These are phyloP conservation scores for Termitomyces sp. DNA, from an alignment of 768 basidiomycete species.

Conservation along the genomic window DNA sequence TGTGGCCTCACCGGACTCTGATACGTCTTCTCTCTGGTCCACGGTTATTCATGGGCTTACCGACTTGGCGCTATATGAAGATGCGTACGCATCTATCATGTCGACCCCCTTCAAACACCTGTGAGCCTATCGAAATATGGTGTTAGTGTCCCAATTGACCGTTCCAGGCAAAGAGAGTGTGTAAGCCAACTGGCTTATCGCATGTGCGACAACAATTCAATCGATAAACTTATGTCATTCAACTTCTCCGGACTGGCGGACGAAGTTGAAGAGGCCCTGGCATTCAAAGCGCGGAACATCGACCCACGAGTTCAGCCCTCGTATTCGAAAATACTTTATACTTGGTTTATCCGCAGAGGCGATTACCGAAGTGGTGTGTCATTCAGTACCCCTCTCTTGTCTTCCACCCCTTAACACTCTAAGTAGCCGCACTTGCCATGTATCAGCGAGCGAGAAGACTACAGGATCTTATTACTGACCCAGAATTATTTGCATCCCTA, in stretches of 20 bases:
- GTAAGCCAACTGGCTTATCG: constrained; percentile 78
- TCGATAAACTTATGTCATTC: constrained; percentile 72
- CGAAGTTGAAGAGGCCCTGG: constrained; percentile 83
- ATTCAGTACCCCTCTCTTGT: constrained; percentile 4
- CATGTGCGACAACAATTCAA: constrained; percentile 89
- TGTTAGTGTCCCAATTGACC: neutral
- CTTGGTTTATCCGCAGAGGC: constrained; percentile 83
- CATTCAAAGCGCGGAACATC: constrained; percentile 91
- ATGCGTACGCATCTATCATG: constrained; percentile 80
- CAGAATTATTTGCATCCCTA: constrained; percentile 33
- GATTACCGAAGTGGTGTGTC: constrained; percentile 88
- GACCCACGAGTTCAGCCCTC: constrained; percentile 82
- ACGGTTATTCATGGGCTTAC: constrained; percentile 72
- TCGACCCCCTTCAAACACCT: constrained; percentile 69
- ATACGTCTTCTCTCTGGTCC: constrained; percentile 73
- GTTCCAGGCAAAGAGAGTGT: constrained; percentile 71
- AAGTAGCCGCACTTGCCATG: constrained; percentile 83
- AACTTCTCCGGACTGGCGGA: constrained; percentile 82
- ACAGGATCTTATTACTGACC: constrained; percentile 45
- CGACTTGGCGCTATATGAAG: constrained; percentile 73
- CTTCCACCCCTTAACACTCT: constrained; percentile 11
- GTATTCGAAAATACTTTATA: constrained; percentile 90
- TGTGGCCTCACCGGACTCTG: constrained; percentile 45
- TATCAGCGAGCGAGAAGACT: constrained; percentile 87
- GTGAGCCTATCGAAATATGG: constrained; percentile 44